Percentiles rank a stretch among this genome's conserved stretches.
Conservation (phyloP, 495 filamentous ascomycete species). For the Paragyromitra xinjiangensis region DNA sequence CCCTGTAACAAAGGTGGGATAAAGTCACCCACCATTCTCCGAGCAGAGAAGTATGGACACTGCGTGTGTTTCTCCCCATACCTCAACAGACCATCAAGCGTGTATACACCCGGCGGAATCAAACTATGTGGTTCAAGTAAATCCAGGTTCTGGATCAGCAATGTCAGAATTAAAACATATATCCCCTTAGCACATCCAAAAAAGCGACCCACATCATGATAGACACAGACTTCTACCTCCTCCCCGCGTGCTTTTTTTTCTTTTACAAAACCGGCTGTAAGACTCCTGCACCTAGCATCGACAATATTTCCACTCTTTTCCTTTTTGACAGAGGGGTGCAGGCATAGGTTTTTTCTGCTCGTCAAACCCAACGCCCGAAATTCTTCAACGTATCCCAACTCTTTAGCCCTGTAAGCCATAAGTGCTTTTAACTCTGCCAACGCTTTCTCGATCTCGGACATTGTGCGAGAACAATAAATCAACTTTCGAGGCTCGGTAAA, state of each 20-base stretch:
- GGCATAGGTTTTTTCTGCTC: slow-evolving; percentile 95
- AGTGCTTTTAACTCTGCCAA: slow-evolving; percentile 87
- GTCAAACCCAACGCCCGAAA: slow-evolving; percentile 92
- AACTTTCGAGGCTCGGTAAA: slow-evolving; percentile 91
- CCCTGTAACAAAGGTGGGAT: neutral
- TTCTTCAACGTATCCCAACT: slow-evolving; percentile 87
- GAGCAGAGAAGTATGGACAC: slow-evolving; percentile 95
- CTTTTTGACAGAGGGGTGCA: slow-evolving; percentile 92
- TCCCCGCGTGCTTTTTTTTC: slow-evolving; percentile 96
- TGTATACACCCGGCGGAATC: slow-evolving; percentile 93
- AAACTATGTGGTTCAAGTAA: slow-evolving; percentile 92
- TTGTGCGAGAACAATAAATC: slow-evolving; percentile 98
- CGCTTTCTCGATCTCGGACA: slow-evolving; percentile 96
- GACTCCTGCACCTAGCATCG: slow-evolving; percentile 90
- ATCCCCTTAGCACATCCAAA: neutral
- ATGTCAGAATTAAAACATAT: slow-evolving; percentile 36
- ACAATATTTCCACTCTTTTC: slow-evolving; percentile 95
- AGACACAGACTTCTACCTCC: slow-evolving; percentile 90
- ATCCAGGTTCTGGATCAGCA: slow-evolving; percentile 77
- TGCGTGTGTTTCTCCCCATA: slow-evolving; percentile 97
- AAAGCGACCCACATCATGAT: slow-evolving; percentile 77
- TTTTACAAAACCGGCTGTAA: slow-evolving; percentile 96
- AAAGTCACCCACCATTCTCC: slow-evolving; percentile 77
- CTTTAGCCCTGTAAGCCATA: slow-evolving; percentile 90
- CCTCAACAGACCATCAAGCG: slow-evolving; percentile 82